Evolutionary conservation across 805 yeast genomes (phyloP).

Genomic region (Clavispora carvajalis): DNA sequence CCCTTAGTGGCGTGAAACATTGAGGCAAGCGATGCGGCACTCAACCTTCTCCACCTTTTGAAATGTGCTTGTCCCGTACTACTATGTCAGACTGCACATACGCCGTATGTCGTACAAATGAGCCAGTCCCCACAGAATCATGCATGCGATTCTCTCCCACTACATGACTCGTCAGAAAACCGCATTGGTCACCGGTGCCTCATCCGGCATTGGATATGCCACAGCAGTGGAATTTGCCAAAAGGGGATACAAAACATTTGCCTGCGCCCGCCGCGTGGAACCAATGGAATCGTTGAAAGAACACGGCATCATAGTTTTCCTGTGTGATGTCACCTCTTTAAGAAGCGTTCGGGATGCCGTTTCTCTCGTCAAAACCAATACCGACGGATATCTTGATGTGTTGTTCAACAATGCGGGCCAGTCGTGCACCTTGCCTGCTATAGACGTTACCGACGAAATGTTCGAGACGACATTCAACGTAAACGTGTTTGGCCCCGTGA

Average conservation of each 20-base stretch:
- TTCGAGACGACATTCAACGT: constrained; percentile 52
- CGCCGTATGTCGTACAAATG: too few species aligned
- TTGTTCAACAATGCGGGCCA: constrained; percentile 76
- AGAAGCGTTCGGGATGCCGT: constrained; percentile 44
- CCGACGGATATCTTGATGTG: constrained; percentile 50
- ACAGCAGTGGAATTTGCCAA: constrained; percentile 42
- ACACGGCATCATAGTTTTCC: constrained; percentile 42
- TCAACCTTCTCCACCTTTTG: too few species aligned
- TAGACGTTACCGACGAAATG: constrained; percentile 56
- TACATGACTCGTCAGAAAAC: constrained; percentile 23
- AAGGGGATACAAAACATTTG: constrained; percentile 57
- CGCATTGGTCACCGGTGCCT: constrained; percentile 57
- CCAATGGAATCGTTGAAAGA: constrained; percentile 50
- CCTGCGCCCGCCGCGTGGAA: constrained; percentile 65
- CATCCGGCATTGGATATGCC: constrained; percentile 54
- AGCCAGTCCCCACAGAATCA: not conserved
- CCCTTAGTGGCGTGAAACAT: too few species aligned
- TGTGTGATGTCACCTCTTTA: constrained; percentile 53
- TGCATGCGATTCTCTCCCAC: not conserved
- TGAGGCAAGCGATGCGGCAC: too few species aligned
- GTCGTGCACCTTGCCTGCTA: constrained; percentile 65
- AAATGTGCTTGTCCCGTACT: too few species aligned
- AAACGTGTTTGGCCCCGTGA: constrained; percentile 66
- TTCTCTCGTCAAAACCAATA: constrained; percentile 34
- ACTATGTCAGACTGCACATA: too few species aligned